Evolutionary conservation across 2,329 filamentous ascomycete species (phyloP).

Genomic region (Fusarium duplospermum): DNA sequence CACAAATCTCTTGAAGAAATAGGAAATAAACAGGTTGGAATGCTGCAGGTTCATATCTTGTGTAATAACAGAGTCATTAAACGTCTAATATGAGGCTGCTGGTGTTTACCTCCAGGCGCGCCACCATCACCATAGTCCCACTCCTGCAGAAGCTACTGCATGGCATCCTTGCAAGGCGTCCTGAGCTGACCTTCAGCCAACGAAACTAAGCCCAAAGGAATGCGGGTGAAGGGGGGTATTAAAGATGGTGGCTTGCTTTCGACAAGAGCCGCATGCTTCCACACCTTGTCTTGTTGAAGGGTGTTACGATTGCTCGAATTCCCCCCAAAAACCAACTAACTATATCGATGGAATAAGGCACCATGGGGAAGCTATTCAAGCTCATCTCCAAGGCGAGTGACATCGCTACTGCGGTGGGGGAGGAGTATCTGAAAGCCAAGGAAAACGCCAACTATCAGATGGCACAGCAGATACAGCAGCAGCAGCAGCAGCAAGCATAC

Average conservation of each 20-base stretch:
- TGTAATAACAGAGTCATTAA: neutral
- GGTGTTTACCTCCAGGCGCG: neutral
- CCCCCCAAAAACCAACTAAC: accelerated
- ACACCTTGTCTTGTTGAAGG: neutral
- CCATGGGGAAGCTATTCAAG: neutral
- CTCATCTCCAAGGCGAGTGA: neutral
- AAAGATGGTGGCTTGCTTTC: neutral
- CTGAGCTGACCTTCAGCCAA: neutral
- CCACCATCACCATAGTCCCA: neutral
- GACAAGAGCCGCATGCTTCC: neutral
- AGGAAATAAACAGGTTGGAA: no score
- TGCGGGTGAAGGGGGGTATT: neutral
- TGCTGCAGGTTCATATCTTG: no score
- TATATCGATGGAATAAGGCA: neutral
- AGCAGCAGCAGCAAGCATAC: neutral
- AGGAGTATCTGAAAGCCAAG: neutral
- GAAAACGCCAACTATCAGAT: neutral
- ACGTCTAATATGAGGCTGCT: neutral
- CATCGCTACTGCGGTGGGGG: neutral
- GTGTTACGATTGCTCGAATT: neutral
- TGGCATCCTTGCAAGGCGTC: neutral
- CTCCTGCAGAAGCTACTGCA: neutral
- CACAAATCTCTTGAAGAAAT: no score
- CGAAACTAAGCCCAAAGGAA: neutral
- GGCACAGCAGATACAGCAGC: neutral